Evolutionary conservation across 1,284 basidiomycete species (phyloP).

Genomic region (Moesziomyces globuligerus): DNA sequence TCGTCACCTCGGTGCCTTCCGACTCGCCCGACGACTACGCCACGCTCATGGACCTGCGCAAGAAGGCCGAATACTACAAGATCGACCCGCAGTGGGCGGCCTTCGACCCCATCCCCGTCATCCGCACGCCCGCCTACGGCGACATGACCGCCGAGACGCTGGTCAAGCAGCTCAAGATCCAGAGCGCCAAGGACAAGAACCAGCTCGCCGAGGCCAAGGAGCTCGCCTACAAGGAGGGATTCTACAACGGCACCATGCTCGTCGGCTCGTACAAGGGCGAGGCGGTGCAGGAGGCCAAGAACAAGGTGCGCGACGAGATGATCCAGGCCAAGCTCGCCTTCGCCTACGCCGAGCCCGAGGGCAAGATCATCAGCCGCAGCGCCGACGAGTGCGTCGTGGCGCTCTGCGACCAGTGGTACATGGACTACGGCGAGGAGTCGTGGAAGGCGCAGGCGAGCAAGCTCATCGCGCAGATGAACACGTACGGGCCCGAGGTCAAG

Average conservation of each 20-base stretch:
- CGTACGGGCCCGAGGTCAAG: slow-evolving; percentile 86
- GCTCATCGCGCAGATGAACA: slow-evolving; percentile 87
- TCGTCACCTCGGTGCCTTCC: slow-evolving; percentile 97
- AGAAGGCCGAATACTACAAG: slow-evolving; percentile 97
- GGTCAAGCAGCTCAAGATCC: slow-evolving; percentile 90
- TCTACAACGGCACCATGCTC: slow-evolving; percentile 90
- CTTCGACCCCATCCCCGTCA: slow-evolving; percentile 85
- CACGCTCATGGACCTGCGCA: slow-evolving; percentile 89
- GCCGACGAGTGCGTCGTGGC: slow-evolving; percentile 97
- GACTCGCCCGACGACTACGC: slow-evolving; percentile 98
- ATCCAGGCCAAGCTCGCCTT: slow-evolving; percentile 82
- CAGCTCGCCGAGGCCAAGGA: slow-evolving; percentile 97
- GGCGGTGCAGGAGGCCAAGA: slow-evolving; percentile 89
- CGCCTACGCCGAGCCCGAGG: slow-evolving; percentile 95
- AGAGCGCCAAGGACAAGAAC: slow-evolving; percentile 85
- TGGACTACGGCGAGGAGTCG: slow-evolving; percentile 91
- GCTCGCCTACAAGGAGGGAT: slow-evolving; percentile 97
- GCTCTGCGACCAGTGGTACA: slow-evolving; percentile 98
- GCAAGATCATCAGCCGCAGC: slow-evolving; percentile 86
- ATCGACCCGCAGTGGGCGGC: slow-evolving; percentile 90
- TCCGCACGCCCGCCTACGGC: slow-evolving; percentile 89
- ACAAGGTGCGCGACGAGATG: slow-evolving; percentile 85
- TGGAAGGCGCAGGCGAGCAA: slow-evolving; percentile 89
- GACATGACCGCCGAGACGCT: slow-evolving; percentile 89
- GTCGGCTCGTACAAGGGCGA: slow-evolving; percentile 88